Percentiles rank a stretch among this genome's conserved stretches.
These are phyloP conservation scores for Verticillium klebahnii DNA, from an alignment of 2,329 filamentous ascomycete species.

Conservation along the genomic window DNA sequence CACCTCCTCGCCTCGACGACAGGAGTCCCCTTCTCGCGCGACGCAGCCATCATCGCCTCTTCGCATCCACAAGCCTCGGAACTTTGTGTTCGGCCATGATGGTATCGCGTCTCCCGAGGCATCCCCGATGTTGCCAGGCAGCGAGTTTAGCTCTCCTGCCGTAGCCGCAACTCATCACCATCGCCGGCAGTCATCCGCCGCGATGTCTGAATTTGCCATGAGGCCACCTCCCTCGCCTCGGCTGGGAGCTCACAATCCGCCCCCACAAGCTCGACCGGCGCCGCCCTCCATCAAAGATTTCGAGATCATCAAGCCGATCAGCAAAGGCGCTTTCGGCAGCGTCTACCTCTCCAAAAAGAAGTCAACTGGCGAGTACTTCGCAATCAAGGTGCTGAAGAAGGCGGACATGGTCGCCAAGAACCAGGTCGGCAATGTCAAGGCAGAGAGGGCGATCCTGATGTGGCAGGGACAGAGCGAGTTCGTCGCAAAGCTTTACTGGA, in stretches of 20 bases:
- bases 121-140: constrained; percentile 79
- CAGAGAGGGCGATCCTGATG: constrained; percentile 99
- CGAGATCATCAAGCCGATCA: constrained; percentile 98
- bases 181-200: constrained; percentile 85
- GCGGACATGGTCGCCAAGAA: constrained; percentile 99
- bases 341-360: constrained; percentile 99
- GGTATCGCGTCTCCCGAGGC: constrained; percentile 77
- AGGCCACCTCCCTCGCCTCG: constrained; percentile 78
- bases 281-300: constrained; percentile 98
- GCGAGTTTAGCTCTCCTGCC: constrained; percentile 75
- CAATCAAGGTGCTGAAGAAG: constrained; percentile 97
- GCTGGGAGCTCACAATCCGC: constrained; percentile 69
- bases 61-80: constrained; percentile 76
- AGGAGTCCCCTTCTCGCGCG: constrained; percentile 80
- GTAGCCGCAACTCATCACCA: constrained; percentile 62
- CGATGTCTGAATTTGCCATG: constrained; percentile 65
- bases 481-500: constrained; percentile 98
- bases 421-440: constrained; percentile 98
- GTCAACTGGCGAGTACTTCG: constrained; percentile 95
- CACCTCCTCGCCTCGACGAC: constrained; percentile 72
- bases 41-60: constrained; percentile 79
- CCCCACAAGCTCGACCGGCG: constrained; percentile 80
- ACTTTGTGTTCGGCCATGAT: constrained; percentile 54
- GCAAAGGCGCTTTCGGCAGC: constrained; percentile 96
- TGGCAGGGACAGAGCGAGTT: constrained; percentile 99